These are phyloP conservation scores for Paecilomyces sp. DNA, from an alignment of 2,329 filamentous ascomycete species.

Conservation along the genomic window DNA sequence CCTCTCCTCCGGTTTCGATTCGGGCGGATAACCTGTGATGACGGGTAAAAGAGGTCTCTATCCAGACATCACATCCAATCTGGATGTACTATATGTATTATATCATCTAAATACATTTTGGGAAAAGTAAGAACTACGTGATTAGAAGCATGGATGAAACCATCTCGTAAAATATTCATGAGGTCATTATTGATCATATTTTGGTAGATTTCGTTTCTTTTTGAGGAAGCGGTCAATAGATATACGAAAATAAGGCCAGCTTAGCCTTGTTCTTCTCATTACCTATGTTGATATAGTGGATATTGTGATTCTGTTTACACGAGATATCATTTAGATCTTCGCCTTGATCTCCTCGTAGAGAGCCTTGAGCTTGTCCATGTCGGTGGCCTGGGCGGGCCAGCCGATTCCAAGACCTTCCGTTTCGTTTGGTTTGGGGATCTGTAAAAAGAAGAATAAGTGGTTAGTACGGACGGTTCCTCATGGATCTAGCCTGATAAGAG, in stretches of 20 bases:
- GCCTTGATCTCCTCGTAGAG: conserved; percentile 77
- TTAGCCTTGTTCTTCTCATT: background rate
- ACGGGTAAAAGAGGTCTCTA: too few species aligned
- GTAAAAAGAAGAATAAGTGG: conserved; percentile 1
- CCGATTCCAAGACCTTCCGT: conserved; percentile 68
- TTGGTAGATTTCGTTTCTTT: too few species aligned
- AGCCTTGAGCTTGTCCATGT: conserved; percentile 78
- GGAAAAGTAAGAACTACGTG: background rate
- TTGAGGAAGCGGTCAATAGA: background rate
- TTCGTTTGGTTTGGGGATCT: conserved; percentile 92
- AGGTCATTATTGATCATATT: too few species aligned
- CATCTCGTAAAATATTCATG: too few species aligned
- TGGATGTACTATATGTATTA: background rate
- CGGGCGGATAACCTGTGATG: too few species aligned
- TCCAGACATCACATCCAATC: too few species aligned
- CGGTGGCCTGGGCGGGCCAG: conserved; percentile 69
- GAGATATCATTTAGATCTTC: conserved; percentile 60
- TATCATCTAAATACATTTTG: background rate
- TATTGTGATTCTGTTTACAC: background rate
- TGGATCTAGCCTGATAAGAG: background rate
- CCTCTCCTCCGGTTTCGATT: background rate
- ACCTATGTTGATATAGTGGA: background rate
- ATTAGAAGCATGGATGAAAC: too few species aligned
- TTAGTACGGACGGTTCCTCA: background rate
- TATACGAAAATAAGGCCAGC: background rate